A percentile compares a stretch with the other conserved stretches of the same genome.
phyloP scores from a whole-genome alignment of 1,284 basidiomycete species.

The Salmacisia buchloeana region DNA sequence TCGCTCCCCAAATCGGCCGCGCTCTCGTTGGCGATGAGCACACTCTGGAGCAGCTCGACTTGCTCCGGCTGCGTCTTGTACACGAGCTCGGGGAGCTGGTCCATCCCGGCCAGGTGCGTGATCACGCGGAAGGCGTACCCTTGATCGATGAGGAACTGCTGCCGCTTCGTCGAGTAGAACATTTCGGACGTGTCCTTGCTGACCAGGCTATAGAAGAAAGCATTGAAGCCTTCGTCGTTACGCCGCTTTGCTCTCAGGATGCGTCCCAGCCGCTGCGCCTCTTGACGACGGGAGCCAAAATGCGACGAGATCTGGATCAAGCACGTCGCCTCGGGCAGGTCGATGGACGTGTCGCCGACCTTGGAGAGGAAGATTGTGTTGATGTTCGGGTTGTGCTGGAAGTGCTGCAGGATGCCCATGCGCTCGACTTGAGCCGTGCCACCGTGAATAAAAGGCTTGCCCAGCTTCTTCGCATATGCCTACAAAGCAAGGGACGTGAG shows the following conservation, averaged over 20 bases:
- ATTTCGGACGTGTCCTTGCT: conserved; percentile 99
- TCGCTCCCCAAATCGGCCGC: conserved; percentile 83
- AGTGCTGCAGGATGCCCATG: conserved; percentile 87
- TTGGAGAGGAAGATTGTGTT: conserved; percentile 99
- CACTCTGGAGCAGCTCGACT: conserved; percentile 84
- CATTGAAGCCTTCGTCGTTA: conserved; percentile 99
- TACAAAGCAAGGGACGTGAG: conserved; percentile 47
- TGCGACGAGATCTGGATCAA: conserved; percentile 99
- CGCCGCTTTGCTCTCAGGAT: conserved; percentile 94
- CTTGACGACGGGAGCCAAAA: conserved; percentile 95
- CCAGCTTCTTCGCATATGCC: conserved; percentile 91
- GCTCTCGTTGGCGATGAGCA: conserved; percentile 83
- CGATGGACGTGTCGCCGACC: conserved; percentile 98
- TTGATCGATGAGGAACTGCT: conserved; percentile 97
- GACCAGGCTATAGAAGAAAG: conserved; percentile 98
- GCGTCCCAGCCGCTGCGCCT: conserved; percentile 87
- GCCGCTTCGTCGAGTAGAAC: conserved; percentile 98
- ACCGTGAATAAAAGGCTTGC: conserved; percentile 93
- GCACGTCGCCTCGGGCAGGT: conserved; percentile 96
- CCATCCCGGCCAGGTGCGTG: conserved; percentile 88
- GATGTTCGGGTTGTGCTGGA: conserved; percentile 86
- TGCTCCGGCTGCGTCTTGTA: conserved; percentile 87
- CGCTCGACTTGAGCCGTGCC: conserved; percentile 92
- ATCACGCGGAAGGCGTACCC: conserved; percentile 99
- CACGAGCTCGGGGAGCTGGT: conserved; percentile 79